phyloP scores from a whole-genome alignment of 1,139 yeast genomes.

The Geotrichum fermentans region DNA sequence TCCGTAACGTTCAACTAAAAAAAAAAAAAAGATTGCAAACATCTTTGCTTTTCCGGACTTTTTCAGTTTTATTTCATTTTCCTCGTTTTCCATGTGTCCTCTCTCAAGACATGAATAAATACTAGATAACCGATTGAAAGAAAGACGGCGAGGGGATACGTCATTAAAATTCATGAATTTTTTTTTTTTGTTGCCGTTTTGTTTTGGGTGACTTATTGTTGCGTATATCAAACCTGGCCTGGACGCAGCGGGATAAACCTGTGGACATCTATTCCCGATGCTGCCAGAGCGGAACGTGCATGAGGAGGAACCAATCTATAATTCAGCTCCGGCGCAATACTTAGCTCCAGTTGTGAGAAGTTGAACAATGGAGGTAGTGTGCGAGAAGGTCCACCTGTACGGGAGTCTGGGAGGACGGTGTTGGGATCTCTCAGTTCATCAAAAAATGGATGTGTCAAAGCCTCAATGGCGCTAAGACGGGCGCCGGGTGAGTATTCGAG shows the following conservation, averaged over 20 bases:
- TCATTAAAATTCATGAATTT: no score
- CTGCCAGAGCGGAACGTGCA: slow-evolving; percentile 34
- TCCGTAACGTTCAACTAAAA: background rate
- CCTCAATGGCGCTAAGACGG: slow-evolving; percentile 65
- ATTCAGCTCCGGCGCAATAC: slow-evolving; percentile 41
- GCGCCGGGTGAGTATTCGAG: slow-evolving; percentile 73
- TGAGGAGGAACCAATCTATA: slow-evolving; percentile 40
- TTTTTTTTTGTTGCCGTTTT: no score
- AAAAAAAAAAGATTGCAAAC: background rate
- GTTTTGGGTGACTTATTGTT: no score
- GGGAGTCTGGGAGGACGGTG: slow-evolving; percentile 51
- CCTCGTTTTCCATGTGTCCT: no score
- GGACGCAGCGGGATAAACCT: slow-evolving; percentile 38
- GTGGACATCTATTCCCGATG: slow-evolving; percentile 37
- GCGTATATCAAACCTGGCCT: no score
- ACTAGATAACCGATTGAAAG: no score
- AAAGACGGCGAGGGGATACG: no score
- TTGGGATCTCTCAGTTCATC: slow-evolving; percentile 61
- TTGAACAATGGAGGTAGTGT: slow-evolving; percentile 42
- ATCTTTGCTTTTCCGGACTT: background rate
- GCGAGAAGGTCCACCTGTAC: slow-evolving; percentile 36
- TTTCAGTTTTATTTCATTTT: no score
- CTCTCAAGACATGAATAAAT: no score
- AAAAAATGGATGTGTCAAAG: slow-evolving; percentile 67
- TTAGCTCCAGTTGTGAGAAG: slow-evolving; percentile 39